These are phyloP conservation scores for Heterobasidion annosum DNA, from an alignment of 1,284 basidiomycete species.

Conservation along the genomic window DNA sequence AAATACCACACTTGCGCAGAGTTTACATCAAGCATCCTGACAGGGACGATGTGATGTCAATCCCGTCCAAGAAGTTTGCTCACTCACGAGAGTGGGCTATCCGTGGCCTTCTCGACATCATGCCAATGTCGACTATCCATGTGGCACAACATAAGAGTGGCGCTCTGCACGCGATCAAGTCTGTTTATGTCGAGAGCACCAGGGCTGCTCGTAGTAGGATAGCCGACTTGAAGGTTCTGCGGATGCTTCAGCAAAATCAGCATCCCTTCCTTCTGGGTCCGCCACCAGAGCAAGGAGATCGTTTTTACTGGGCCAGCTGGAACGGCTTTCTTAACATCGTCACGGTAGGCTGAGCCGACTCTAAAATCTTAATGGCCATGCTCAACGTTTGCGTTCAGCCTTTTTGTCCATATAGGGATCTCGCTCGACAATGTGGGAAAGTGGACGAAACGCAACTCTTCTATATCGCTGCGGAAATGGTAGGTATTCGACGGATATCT, in stretches of 20 bases:
- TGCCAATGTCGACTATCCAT: background rate
- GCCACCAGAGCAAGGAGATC: background rate
- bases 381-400: constrained; percentile 7
- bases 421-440: constrained; percentile 8
- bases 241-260: background rate
- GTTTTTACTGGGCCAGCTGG: background rate
- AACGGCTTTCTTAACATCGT: constrained; percentile 15
- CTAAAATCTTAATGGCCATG: background rate
- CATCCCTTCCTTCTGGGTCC: background rate
- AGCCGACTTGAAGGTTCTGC: background rate
- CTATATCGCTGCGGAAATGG: constrained; percentile 14
- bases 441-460: constrained; percentile 7
- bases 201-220: background rate
- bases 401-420: constrained; percentile 15
- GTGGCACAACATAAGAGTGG: background rate
- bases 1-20: background rate
- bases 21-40: background rate
- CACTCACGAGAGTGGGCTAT: background rate
- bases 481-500: background rate
- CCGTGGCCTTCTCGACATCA: background rate
- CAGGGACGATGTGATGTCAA: background rate
- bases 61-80: background rate
- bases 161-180: constrained; percentile 1
- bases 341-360: constrained; percentile 9
- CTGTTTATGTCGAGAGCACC: background rate